Evolutionary conservation across 805 yeast genomes (phyloP).

Genomic region (Allodekkera sacchari): DNA sequence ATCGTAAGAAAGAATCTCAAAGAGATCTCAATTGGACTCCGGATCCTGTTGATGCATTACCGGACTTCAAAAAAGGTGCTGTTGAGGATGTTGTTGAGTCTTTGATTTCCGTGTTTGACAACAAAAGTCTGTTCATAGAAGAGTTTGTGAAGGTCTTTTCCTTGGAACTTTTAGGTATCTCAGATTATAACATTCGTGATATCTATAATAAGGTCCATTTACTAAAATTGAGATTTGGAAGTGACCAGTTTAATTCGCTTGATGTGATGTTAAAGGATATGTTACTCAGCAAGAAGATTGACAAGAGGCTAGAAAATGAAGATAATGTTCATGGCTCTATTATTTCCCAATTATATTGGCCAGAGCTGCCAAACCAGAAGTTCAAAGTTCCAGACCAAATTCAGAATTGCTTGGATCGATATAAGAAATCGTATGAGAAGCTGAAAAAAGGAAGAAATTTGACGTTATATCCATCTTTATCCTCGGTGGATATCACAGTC

Average conservation of each 20-base stretch:
- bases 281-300: constrained; percentile 42
- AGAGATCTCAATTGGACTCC: constrained; percentile 63
- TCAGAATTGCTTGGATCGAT: constrained; percentile 32
- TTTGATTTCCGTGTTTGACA: constrained; percentile 62
- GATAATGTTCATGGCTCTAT: constrained; percentile 45
- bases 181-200: constrained; percentile 32
- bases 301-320: constrained; percentile 22
- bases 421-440: constrained; percentile 30
- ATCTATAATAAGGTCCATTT: constrained; percentile 37
- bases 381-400: constrained; percentile 43
- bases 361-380: constrained; percentile 36
- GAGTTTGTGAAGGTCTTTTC: constrained; percentile 61
- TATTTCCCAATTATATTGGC: constrained; percentile 81
- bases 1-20: constrained; percentile 28
- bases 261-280: constrained; percentile 84
- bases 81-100: constrained; percentile 65
- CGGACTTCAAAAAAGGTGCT: constrained; percentile 60
- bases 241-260: constrained; percentile 53
- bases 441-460: constrained; percentile 53
- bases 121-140: constrained; percentile 54
- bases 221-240: constrained; percentile 58
- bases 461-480: constrained; percentile 48
- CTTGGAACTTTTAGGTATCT: constrained; percentile 37
- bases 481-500: constrained; percentile 54
- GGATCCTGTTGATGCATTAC: constrained; percentile 85